Evolutionary conservation across 352 stramenopile species (phyloP).

Genomic region (Globisporangium paddicum): DNA sequence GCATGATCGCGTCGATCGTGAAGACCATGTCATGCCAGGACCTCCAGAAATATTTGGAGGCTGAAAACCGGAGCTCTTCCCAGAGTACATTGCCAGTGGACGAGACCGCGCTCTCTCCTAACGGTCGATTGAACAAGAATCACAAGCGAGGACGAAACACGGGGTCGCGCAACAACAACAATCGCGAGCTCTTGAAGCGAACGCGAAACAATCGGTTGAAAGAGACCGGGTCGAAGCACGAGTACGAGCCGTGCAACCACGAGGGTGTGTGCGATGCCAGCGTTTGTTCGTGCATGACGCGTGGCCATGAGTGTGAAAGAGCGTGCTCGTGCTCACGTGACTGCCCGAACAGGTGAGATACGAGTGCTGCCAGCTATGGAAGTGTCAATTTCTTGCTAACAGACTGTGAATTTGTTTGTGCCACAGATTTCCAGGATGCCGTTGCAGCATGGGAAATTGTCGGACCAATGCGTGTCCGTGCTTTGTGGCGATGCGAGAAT

Average conservation of each 20-base stretch:
- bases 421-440: constrained; percentile 44
- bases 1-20: constrained; percentile 56
- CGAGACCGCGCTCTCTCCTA: constrained; percentile 29
- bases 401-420: background rate
- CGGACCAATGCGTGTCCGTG: constrained; percentile 60
- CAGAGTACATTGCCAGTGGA: background rate
- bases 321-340: constrained; percentile 77
- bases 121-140: constrained; percentile 30
- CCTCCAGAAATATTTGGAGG: constrained; percentile 44
- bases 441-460: constrained; percentile 52
- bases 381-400: background rate
- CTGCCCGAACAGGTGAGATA: constrained; percentile 60
- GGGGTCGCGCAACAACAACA: constrained; percentile 33
- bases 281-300: constrained; percentile 68
- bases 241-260: constrained; percentile 80
- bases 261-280: constrained; percentile 50
- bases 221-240: constrained; percentile 54
- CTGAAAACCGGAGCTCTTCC: constrained; percentile 24
- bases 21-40: constrained; percentile 54
- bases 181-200: constrained; percentile 55
- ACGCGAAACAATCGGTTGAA: constrained; percentile 61
- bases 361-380: background rate
- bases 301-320: constrained; percentile 78
- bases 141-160: constrained; percentile 35
- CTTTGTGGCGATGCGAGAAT: constrained; percentile 54